Base-by-base conservation (phyloP, 352 stramenopile species). In the Phytopythium oedochilum region DNA sequence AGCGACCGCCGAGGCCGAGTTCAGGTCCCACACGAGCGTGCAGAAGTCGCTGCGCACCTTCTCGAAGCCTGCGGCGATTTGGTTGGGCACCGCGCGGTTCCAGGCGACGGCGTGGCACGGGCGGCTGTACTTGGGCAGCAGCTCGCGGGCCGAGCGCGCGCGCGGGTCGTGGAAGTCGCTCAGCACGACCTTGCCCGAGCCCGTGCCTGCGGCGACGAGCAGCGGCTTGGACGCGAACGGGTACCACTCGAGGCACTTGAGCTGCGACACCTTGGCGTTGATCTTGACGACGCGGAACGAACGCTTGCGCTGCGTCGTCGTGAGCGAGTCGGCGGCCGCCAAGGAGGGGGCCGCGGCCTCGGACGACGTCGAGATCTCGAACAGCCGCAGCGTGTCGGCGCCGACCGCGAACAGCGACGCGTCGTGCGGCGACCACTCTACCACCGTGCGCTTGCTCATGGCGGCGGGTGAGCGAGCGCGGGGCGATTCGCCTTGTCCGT, bases 31-130 rank as follows among this genome's bases (percentile, higher is more conserved):
- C 32, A 94, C 85, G 2, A 94, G 62, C 23, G 85, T 91, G 40
- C 85, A 94, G 39, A 83, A 92, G 56, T 93, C 85, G 47, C 78
- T 90, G 39, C 85, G 81, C 25, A 95, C 83, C 64, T 95, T 95
- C 47, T 95, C 85, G 59, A 95, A 93, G 31, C 85, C 85, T 6
- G 80, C 83, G 0, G 78, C 85, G 42, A 95, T 72, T 53, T 93
- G 85, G 36, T 88, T 71, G n/a, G 83, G 72, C 45, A 88, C 59
- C 2, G 80, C 75, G 25, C 64, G 66, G 59, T 95, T 95, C 85
- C 85, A 95, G 15, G 83, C 83, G 20, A 95, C 80, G 7, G 85
- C 77, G 36, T 95, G 89, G 59, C 85, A 95, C 25, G 83, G 83
- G 2, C 83, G 80, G 55, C 64, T 86, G 68, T 91, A 93, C 66